Conservation (phyloP, 2,329 filamentous ascomycete genomes). For the Penicillium sp. region DNA sequence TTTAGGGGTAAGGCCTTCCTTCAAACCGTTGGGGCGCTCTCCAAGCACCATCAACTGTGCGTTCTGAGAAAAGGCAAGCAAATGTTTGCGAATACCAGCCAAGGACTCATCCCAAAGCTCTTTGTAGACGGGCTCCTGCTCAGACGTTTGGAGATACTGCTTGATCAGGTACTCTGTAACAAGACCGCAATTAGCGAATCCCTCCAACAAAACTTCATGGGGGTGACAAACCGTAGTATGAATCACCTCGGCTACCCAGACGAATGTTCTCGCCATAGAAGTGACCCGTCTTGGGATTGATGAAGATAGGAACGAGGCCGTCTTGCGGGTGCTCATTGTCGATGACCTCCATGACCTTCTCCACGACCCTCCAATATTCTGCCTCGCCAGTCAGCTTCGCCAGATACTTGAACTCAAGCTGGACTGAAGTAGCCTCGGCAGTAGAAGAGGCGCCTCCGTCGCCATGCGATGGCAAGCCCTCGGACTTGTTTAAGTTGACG, state of each 20-base stretch:
- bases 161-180: constrained; percentile 92
- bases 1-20: constrained; percentile 71
- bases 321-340: constrained; percentile 79
- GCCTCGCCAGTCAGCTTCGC: constrained; percentile 92
- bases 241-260: constrained; percentile 90
- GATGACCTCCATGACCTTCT: constrained; percentile 88
- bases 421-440: constrained; percentile 86
- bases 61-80: constrained; percentile 83
- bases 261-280: constrained; percentile 87
- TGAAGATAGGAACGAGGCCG: constrained; percentile 88
- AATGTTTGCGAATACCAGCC: constrained; percentile 82
- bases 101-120: constrained; percentile 93
- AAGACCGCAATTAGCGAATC: constrained; percentile 13
- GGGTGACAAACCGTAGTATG: constrained; percentile 71
- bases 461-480: constrained; percentile 78
- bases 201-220: too few species aligned
- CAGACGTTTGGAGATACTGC: constrained; percentile 92
- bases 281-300: constrained; percentile 75
- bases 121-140: constrained; percentile 80
- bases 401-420: constrained; percentile 96
- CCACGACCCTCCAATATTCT: constrained; percentile 87
- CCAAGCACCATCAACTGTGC: constrained; percentile 85
- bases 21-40: constrained; percentile 77
- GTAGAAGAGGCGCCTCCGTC: constrained; percentile 90
- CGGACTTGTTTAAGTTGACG: constrained; percentile 77